Evolutionary conservation across 768 basidiomycete genomes (phyloP).

Genomic region (Daedaleopsis nitida): DNA sequence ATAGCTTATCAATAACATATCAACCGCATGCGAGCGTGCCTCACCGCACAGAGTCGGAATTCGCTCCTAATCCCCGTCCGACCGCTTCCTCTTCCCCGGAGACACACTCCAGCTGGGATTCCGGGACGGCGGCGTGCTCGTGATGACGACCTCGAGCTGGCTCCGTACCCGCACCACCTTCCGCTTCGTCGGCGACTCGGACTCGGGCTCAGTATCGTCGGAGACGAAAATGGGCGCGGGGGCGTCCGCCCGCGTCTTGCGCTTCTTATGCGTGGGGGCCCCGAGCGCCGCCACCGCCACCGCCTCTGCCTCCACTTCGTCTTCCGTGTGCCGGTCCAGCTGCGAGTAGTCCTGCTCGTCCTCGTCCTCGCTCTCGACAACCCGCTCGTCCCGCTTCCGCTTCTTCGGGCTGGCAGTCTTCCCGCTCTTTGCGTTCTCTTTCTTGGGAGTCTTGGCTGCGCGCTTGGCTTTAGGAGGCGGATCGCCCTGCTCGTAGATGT

Average conservation of each 20-base stretch:
- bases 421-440: slow-evolving; percentile 14
- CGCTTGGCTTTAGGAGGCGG: slow-evolving; percentile 34
- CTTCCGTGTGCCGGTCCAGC: slow-evolving; percentile 15
- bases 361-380: slow-evolving; percentile 32
- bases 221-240: neutral
- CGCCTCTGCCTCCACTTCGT: slow-evolving; percentile 6
- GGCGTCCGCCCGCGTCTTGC: neutral
- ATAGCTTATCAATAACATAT: neutral
- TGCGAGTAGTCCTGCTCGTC: slow-evolving; percentile 21
- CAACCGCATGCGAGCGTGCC: neutral
- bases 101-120: neutral
- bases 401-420: slow-evolving; percentile 26
- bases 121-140: neutral
- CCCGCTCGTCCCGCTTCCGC: slow-evolving; percentile 27
- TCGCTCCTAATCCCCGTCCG: neutral
- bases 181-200: slow-evolving; percentile 7
- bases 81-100: neutral
- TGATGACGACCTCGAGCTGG: slow-evolving; percentile 5
- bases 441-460: slow-evolving; percentile 24
- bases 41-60: neutral
- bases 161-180: slow-evolving; percentile 12
- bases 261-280: slow-evolving; percentile 2
- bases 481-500: slow-evolving; percentile 33
- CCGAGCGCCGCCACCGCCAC: neutral
- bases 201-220: slow-evolving; percentile 2